phyloP scores from a whole-genome alignment of 371 early-diverging fungal genomes.

The Mucor racemosus region DNA sequence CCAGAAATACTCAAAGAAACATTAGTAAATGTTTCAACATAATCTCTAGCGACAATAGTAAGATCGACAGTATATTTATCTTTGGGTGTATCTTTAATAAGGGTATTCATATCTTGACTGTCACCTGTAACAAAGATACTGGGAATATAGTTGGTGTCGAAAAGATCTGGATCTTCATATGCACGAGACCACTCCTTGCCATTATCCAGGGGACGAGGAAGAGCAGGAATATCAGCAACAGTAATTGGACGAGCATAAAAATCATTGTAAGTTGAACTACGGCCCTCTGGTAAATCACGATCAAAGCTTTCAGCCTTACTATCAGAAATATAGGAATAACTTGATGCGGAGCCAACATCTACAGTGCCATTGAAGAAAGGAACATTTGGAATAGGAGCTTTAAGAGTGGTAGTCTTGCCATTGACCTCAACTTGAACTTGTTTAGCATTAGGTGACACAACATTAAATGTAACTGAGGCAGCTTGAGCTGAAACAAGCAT shows the following conservation, averaged over 20 bases:
- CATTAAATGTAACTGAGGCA: slow-evolving; percentile 48
- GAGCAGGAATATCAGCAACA: slow-evolving; percentile 50
- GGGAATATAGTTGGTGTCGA: slow-evolving; percentile 41
- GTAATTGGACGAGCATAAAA: slow-evolving; percentile 54
- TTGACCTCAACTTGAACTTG: slow-evolving; percentile 48
- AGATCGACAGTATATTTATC: slow-evolving; percentile 34
- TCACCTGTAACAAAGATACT: slow-evolving; percentile 40
- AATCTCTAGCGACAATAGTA: slow-evolving; percentile 54
- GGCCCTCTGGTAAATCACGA: slow-evolving; percentile 35
- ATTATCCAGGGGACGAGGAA: slow-evolving; percentile 53
- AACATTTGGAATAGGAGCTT: slow-evolving; percentile 39
- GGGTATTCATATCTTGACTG: slow-evolving; percentile 27
- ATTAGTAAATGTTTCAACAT: slow-evolving; percentile 47
- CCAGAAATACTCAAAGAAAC: slow-evolving; percentile 56
- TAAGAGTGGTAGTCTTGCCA: slow-evolving; percentile 37
- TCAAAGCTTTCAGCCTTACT: slow-evolving; percentile 49
- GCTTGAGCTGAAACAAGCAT: slow-evolving; percentile 35
- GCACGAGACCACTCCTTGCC: slow-evolving; percentile 47
- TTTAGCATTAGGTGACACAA: slow-evolving; percentile 52
- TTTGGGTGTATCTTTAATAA: slow-evolving; percentile 43
- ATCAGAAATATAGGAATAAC: slow-evolving; percentile 55
- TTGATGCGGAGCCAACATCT: slow-evolving; percentile 33
- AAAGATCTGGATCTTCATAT: slow-evolving; percentile 43
- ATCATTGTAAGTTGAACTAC: slow-evolving; percentile 49
- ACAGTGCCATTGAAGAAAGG: slow-evolving; percentile 54